A percentile compares a stretch with the other conserved stretches of the same genome.
phyloP scores from a whole-genome alignment of 768 basidiomycete genomes.

The Termitomyces sp. region DNA sequence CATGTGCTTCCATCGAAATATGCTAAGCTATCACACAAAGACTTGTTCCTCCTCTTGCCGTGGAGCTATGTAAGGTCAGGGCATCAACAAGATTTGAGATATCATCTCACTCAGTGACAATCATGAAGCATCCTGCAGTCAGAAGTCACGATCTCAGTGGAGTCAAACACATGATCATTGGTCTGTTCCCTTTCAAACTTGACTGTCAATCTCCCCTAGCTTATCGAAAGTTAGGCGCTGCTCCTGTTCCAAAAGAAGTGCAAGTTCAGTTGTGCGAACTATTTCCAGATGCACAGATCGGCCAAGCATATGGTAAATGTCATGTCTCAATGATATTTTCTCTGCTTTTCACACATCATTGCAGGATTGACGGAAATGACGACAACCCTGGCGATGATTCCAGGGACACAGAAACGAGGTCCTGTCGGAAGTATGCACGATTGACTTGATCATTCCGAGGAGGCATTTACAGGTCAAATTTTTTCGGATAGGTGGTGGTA shows the following conservation, averaged over 20 bases:
- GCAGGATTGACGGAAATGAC: constrained; percentile 28
- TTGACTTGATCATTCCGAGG: not conserved
- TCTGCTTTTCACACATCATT: not conserved
- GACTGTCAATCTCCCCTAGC: not conserved
- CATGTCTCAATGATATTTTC: not conserved
- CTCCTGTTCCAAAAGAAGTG: constrained; percentile 49
- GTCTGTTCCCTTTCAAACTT: constrained; percentile 22
- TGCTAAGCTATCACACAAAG: constrained; percentile 11
- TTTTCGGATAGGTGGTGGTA: constrained; percentile 29
- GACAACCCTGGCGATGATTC: constrained; percentile 42
- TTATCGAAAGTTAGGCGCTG: constrained; percentile 38
- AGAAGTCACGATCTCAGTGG: constrained; percentile 33
- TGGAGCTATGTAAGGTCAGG: constrained; percentile 44
- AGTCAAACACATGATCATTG: constrained; percentile 35
- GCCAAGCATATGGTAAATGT: constrained; percentile 52
- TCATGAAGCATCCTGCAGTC: constrained; percentile 35
- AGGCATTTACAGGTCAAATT: not conserved
- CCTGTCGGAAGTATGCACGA: constrained; percentile 27
- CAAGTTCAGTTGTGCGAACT: constrained; percentile 36
- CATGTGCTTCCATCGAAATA: not conserved
- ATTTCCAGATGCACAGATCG: constrained; percentile 47
- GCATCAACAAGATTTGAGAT: not conserved
- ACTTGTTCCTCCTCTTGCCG: constrained; percentile 44
- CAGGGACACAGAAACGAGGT: constrained; percentile 32
- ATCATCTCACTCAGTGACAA: not conserved